Percentiles rank a stretch among this genome's conserved stretches.
phyloP scores from a whole-genome alignment of 2,329 filamentous ascomycete species.

The Colletotrichum truncatum region DNA sequence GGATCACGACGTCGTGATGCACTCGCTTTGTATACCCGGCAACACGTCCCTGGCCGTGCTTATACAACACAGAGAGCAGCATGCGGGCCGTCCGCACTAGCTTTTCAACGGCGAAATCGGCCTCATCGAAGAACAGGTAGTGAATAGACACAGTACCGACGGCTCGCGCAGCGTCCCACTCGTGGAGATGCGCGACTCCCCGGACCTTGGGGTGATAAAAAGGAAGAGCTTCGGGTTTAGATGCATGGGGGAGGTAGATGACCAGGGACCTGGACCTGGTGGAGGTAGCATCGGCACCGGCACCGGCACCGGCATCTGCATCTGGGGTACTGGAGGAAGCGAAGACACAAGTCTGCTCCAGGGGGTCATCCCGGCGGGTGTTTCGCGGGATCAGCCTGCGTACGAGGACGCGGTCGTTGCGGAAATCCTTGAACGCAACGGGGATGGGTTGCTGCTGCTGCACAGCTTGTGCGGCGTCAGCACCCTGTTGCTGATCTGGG shows the following conservation, averaged over 20 bases:
- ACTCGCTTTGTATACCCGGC: constrained; percentile 82
- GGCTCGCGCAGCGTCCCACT: constrained; percentile 57
- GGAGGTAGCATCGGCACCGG: not conserved
- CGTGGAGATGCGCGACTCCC: constrained; percentile 80
- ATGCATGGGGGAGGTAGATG: constrained; percentile 80
- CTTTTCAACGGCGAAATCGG: constrained; percentile 47
- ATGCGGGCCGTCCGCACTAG: constrained; percentile 74
- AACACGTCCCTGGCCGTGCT: constrained; percentile 74
- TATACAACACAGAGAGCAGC: constrained; percentile 74
- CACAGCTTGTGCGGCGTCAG: constrained; percentile 32
- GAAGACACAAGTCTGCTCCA: constrained; percentile 86
- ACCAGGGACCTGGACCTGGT: constrained; percentile 61
- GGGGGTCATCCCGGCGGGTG: constrained; percentile 74
- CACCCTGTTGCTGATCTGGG: constrained; percentile 37
- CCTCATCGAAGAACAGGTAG: constrained; percentile 61
- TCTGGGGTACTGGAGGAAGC: constrained; percentile 53
- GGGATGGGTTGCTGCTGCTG: constrained; percentile 41
- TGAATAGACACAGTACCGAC: constrained; percentile 67
- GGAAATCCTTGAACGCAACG: constrained; percentile 55
- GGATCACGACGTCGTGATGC: constrained; percentile 82
- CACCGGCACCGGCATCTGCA: not conserved
- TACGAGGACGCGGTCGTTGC: constrained; percentile 70
- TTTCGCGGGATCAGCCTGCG: constrained; percentile 86
- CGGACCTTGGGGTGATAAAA: constrained; percentile 88
- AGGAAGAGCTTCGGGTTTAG: constrained; percentile 71